Conservation (phyloP, 202 grass and related monocot species). For the Elaeis oleifera region DNA sequence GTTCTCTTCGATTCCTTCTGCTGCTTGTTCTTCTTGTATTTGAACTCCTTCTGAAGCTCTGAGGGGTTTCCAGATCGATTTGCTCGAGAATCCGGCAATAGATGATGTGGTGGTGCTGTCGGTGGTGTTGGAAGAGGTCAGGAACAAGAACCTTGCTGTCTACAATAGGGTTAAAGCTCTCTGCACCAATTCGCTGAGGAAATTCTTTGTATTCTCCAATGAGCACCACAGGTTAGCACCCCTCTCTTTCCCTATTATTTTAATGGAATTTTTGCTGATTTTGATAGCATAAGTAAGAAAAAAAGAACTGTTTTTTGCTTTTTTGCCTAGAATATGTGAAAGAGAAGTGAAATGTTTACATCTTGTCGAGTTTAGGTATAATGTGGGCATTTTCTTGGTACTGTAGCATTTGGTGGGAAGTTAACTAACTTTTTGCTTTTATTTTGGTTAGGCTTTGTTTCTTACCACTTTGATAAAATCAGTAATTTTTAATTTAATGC, state of each 20-base stretch:
- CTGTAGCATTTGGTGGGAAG: no score
- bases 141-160: conserved; percentile 81
- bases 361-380: no score
- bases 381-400: no score
- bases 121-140: conserved; percentile 87
- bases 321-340: not conserved
- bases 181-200: conserved; percentile 65
- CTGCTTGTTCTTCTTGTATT: not conserved
- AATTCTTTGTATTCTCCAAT: conserved; percentile 88
- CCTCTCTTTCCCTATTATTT: not conserved
- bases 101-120: conserved; percentile 86
- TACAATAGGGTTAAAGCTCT: conserved; percentile 91
- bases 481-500: no score
- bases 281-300: not conserved
- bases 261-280: not conserved
- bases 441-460: no score
- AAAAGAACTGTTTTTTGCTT: not conserved
- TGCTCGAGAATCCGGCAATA: conserved; percentile 75
- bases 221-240: conserved; percentile 62
- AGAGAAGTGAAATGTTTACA: no score
- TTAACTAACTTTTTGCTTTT: no score
- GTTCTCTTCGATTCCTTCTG: not conserved
- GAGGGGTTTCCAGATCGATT: conserved; percentile 57
- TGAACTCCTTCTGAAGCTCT: not conserved
- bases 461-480: no score